Evolutionary conservation across 768 basidiomycete genomes (phyloP).

Genomic region (Kwoniella europaea): DNA sequence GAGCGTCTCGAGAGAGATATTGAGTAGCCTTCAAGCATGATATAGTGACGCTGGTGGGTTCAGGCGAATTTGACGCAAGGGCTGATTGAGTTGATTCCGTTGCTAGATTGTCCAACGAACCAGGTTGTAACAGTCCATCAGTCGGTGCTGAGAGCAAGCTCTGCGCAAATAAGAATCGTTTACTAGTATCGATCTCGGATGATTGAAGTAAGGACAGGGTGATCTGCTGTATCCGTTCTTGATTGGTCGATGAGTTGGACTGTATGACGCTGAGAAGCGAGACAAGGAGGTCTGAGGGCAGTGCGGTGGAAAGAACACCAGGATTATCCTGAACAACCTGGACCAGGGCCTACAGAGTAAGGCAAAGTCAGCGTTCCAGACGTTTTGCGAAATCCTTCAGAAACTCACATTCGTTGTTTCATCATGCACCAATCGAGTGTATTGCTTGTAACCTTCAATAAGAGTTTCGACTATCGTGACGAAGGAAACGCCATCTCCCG

Average conservation of each 20-base stretch:
- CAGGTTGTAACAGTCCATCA: slow-evolving; percentile 16
- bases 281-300: slow-evolving; percentile 17
- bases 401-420: slow-evolving; percentile 10
- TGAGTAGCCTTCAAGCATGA: slow-evolving; percentile 15
- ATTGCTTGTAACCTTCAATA: slow-evolving; percentile 7
- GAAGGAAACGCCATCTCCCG: neutral
- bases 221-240: neutral
- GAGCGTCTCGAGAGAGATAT: slow-evolving; percentile 35
- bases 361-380: neutral
- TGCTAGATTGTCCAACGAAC: slow-evolving; percentile 41
- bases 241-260: neutral
- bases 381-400: neutral
- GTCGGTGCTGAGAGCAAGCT: slow-evolving; percentile 19
- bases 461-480: slow-evolving; percentile 24
- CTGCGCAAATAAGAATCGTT: slow-evolving; percentile 32
- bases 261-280: slow-evolving; percentile 13
- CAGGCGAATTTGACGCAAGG: slow-evolving; percentile 21
- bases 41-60: slow-evolving; percentile 11
- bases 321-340: neutral
- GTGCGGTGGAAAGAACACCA: neutral
- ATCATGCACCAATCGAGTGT: neutral
- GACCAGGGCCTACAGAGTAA: neutral
- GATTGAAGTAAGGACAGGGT: slow-evolving; percentile 1
- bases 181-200: neutral
- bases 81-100: slow-evolving; percentile 48